Base-by-base conservation (phyloP, 2,329 filamentous ascomycete species). In the Exophiala spinifera region DNA sequence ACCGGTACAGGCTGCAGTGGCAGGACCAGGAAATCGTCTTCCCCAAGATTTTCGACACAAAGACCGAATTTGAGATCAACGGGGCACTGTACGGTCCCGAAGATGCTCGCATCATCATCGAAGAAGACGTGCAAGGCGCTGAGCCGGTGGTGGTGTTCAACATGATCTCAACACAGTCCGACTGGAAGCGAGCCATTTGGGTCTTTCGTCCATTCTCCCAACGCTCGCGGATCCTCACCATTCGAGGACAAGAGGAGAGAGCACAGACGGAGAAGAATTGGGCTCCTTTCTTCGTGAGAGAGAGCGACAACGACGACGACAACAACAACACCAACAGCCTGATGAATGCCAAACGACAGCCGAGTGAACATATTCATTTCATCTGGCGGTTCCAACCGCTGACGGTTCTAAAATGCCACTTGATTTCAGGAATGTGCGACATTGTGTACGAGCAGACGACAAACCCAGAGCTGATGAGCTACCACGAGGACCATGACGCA, bases 111-210 rank as follows among this genome's bases (percentile, higher is more conserved):
- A 54, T 64, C 7, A 60, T 64, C 33, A 46, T 63, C 6, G 61
- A 64, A 33, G 61, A 59, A 10, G 56, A 49, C 3, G 51, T 59
- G 3, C 48, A 60, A 4, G 57, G 46, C 2, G 62, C 59, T 15
- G 61, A 64, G 45, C 62, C 61, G 4, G 55, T 64, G 17, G 55
- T 63, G 8, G 40, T 64, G 17, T 64, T 63, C 57, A 64, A 63
- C 46, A 64, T 63, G 61, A 50, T 62, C 33, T 42, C 47, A 5
- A 51, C 54, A 33, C 21, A 46, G 17, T 36, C 40, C 4, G 39
- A 50, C 11, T 46, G 48, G 43, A 31, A 33, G n/a, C 56, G 57
- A 20, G 58, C 60, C 3, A 63, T 63, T 53, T 56, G 50, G 44
- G 45, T 59, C 28, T 58, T 56, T 37, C 55, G 56, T 5, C 59